Base-by-base conservation (phyloP, 345 rosid species). In the Pugionium cornutum region DNA sequence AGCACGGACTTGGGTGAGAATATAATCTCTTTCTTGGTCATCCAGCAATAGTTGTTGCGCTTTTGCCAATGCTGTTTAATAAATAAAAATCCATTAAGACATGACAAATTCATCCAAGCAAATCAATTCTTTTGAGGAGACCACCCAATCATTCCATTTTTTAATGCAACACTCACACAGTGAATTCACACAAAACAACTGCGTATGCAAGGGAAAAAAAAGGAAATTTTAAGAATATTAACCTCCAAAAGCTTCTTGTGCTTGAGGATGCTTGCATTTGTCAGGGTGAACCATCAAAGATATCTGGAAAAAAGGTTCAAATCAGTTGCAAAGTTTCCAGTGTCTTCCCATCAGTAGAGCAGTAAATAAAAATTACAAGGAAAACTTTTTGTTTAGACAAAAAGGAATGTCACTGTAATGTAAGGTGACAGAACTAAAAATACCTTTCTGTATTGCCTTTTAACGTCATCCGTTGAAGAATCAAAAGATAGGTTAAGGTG, bases 221-320 rank as follows among this genome's bases (percentile, higher is more conserved):
- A 35, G 45, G 7, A 26, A 52, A 47, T n/a, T 9, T 46, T 4
- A 31, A 59, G 53, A 44, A 11, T 32, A 73, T 4, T 9, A 59
- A 90, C 99, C 97, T 75, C 78, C 91, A 81, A 94, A 94, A 48
- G 99, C 99, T 81, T 94, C 99, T 72, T 94, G 89, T 32, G 99
- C 96, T 76, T 85, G 94, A 9, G 95, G 96, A 79, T 94, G 97
- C 82, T 94, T 89, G 86, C 97, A 94, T 80, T 94, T 94, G 64
- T 94, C 97, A 78, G 99, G 99, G 42, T 89, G 97, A 75, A 94
- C 96, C 83, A 94, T 67, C 78, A 94, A 77, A 63, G 99, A 94
- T 64, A 94, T 57, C 99, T 90, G 57, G 11, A 79, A 35, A 40
- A 18, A 29, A 45, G 40, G 33, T 61, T 26, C n/a, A 70, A 26